Percentiles rank a stretch among this genome's conserved stretches.
Evolutionary conservation across 73 alveolate genomes (phyloP).

Genomic region (Stentor roeselii): DNA sequence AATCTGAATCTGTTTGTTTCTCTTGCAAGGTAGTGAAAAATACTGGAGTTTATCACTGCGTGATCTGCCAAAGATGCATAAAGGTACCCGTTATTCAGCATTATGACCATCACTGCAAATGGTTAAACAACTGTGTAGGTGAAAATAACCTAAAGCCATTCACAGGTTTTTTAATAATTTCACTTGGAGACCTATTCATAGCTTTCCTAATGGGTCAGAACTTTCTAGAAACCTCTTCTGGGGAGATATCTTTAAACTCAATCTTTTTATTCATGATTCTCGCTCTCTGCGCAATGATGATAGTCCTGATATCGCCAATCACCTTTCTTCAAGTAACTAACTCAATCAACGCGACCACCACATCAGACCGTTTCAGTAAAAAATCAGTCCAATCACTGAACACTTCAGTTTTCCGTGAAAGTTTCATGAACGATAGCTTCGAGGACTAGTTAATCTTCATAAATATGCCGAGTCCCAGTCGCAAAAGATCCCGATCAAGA

Average conservation of each 20-base stretch:
- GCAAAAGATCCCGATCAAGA: conserved; percentile 14
- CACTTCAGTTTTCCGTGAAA: no score
- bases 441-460: not conserved
- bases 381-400: no score
- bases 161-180: not conserved
- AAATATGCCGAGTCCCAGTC: conserved; percentile 25
- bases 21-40: not conserved
- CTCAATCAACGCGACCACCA: not conserved
- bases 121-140: conserved; percentile 91
- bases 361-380: not conserved
- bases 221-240: not conserved
- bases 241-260: not conserved
- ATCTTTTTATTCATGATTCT: not conserved
- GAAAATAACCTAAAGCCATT: conserved; percentile 27
- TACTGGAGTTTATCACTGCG: not conserved
- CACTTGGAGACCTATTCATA: not conserved
- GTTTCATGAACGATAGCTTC: no score
- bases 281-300: not conserved
- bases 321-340: not conserved
- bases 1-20: not conserved
- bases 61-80: not conserved
- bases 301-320: not conserved
- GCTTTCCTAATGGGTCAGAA: not conserved
- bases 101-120: conserved; percentile 78
- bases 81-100: not conserved